A percentile compares a stretch with the other conserved stretches of the same genome.
Evolutionary conservation across 306 rosid species (phyloP).

Genomic region (Gastrolobium villosum): DNA sequence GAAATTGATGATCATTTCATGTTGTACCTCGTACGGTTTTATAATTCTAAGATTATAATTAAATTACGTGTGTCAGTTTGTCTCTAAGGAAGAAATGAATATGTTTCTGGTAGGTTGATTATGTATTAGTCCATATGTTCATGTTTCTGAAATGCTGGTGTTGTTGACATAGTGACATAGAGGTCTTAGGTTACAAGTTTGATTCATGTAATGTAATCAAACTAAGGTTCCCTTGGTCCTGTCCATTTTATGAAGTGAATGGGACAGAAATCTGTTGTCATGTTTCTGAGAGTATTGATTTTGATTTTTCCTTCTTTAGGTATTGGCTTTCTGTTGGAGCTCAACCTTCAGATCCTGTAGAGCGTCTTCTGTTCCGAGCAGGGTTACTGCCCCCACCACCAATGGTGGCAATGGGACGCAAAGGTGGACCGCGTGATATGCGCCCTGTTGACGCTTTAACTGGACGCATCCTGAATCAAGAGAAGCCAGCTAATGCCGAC

Average conservation of each 20-base stretch:
- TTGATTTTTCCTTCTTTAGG: conserved; percentile 51
- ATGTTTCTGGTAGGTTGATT: not conserved
- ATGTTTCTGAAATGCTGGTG: too few relatives aligned
- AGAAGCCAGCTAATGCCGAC: conserved; percentile 50
- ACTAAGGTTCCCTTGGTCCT: too few relatives aligned
- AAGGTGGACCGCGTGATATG: conserved; percentile 81
- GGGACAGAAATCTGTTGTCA: not conserved
- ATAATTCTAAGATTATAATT: not conserved
- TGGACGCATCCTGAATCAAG: conserved; percentile 63
- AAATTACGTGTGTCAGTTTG: not conserved
- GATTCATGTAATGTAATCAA: too few relatives aligned
- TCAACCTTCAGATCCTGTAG: conserved; percentile 92
- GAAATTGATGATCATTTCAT: too few relatives aligned
- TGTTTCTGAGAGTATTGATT: not conserved
- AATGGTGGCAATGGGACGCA: conserved; percentile 84
- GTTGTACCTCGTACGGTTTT: not conserved
- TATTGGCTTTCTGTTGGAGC: conserved; percentile 99
- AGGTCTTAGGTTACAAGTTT: too few relatives aligned
- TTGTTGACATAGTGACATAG: too few relatives aligned
- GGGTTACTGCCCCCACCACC: conserved; percentile 93
- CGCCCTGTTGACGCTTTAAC: conserved; percentile 75
- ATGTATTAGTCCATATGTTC: not conserved
- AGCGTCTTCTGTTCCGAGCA: conserved; percentile 84
- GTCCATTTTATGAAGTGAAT: not conserved
- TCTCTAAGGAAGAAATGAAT: not conserved